phyloP scores from a whole-genome alignment of 345 rosid genomes.

The Cardiospermum halicacabum region DNA sequence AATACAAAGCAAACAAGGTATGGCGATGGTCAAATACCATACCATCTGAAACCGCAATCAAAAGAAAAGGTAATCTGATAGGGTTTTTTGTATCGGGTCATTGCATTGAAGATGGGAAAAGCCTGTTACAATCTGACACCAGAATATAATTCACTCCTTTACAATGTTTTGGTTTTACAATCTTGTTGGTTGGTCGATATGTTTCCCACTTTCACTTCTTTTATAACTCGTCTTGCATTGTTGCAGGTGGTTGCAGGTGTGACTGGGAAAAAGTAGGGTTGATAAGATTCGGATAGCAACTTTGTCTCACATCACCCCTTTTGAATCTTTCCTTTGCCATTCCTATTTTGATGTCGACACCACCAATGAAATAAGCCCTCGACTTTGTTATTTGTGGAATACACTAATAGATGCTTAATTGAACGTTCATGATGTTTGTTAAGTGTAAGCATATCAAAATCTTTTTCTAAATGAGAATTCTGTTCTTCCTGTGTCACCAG shows the following conservation, averaged over 20 bases:
- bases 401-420: neutral
- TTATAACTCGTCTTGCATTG: slow-evolving; percentile 8
- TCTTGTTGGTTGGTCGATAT: neutral
- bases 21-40: too few species aligned
- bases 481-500: neutral
- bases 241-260: slow-evolving; percentile 81
- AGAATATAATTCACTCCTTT: neutral
- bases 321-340: slow-evolving; percentile 1
- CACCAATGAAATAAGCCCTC: slow-evolving; percentile 41
- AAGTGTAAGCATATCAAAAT: slow-evolving; percentile 13
- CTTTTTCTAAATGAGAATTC: slow-evolving; percentile 3
- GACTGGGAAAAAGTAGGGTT: slow-evolving; percentile 64
- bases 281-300: slow-evolving; percentile 12
- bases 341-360: slow-evolving; percentile 13
- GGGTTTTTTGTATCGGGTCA: too few species aligned
- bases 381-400: slow-evolving; percentile 15
- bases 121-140: neutral
- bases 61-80: too few species aligned
- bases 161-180: neutral
- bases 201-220: neutral
- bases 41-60: too few species aligned
- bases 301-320: neutral
- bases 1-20: too few species aligned
- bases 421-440: slow-evolving; percentile 10
- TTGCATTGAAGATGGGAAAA: neutral